Base-by-base conservation (phyloP, 306 rosid species). In the Trifolium fragiferum region DNA sequence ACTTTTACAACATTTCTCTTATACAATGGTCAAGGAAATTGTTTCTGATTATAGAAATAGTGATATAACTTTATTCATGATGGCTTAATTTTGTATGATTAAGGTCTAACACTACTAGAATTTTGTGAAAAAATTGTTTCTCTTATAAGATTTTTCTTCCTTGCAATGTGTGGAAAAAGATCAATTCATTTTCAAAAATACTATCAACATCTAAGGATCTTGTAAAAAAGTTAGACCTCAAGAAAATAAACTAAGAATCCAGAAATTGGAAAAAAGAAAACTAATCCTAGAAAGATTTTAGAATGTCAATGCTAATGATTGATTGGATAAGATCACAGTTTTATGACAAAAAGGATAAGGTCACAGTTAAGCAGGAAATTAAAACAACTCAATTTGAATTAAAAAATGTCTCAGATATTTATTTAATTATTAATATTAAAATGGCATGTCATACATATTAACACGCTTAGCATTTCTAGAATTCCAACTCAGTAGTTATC, bases 1-100 rank as follows among this genome's bases (percentile, higher is more conserved):
- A 71, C 76, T 76, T 67, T 60, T 68, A 68, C 74, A 51, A 73
- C 77, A 44, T 44, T 80, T 58, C 30, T 66, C 53, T 51, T 44
- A 60, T 61, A 67, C 64, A 57, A 60, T 60, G 7, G 53, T 19
- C 35, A 43, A 46, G 14, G 64, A 49, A 32, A 23, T 35, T 65
- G 66, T 44, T 75, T 75, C 13, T 70, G 62, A 62, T 27, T 20
- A 53, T 53, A 73, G 16, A 58, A 23, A 23, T 2, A 6, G 58
- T 12, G 40, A 5, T 33, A 30, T 41, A 41, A 30, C 57, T 73
- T 10, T 8, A 16, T 65, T 65, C 20, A 9, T 66, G 10, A 41
- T 41, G 9, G 55, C 19, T 27, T 66, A 21, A 8, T 15, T 61
- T 15, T 61, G 21, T 20, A 20, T 55, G 32, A 25, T 58, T 58